Percentiles rank a stretch among this genome's conserved stretches.
Evolutionary conservation across 2,329 filamentous ascomycete species (phyloP).

Genomic region (Penicillium sp.): DNA sequence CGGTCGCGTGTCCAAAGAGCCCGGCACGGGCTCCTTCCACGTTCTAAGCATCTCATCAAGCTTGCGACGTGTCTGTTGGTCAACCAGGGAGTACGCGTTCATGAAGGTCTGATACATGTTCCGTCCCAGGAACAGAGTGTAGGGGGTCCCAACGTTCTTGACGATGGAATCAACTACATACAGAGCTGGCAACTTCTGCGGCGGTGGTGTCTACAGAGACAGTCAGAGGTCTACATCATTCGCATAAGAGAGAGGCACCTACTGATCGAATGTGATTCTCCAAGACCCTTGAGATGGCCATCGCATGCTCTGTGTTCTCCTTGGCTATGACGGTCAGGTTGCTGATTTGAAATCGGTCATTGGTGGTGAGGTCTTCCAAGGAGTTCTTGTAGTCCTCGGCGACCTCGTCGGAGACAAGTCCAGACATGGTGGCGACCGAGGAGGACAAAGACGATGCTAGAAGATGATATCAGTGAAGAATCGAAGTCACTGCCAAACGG

Average conservation of each 20-base stretch:
- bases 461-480: slow-evolving; percentile 7
- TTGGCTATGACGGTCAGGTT: slow-evolving; percentile 96
- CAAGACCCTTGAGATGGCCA: slow-evolving; percentile 83
- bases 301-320: slow-evolving; percentile 92
- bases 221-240: slow-evolving; percentile 12
- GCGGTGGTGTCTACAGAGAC: slow-evolving; percentile 66
- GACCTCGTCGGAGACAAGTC: slow-evolving; percentile 68
- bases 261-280: slow-evolving; percentile 94
- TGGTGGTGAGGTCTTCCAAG: slow-evolving; percentile 82
- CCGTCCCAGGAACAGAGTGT: slow-evolving; percentile 88
- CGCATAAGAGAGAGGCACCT: slow-evolving; percentile 46
- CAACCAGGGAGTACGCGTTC: slow-evolving; percentile 89
- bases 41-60: slow-evolving; percentile 97
- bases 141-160: slow-evolving; percentile 97
- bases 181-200: slow-evolving; percentile 87
- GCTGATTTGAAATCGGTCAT: slow-evolving; percentile 92
- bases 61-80: slow-evolving; percentile 73
- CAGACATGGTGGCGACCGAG: slow-evolving; percentile 53
- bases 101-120: slow-evolving; percentile 94
- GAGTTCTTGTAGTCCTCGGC: slow-evolving; percentile 92
- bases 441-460: slow-evolving; percentile 5
- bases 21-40: slow-evolving; percentile 95
- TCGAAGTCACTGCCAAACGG: background rate
- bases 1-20: slow-evolving; percentile 84
- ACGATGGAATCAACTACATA: slow-evolving; percentile 98